Evolutionary conservation across 495 filamentous ascomycete species (phyloP), one percentile per base, ranked within the genome.

Genomic region (Hyaloscypha bicolor): DNA sequence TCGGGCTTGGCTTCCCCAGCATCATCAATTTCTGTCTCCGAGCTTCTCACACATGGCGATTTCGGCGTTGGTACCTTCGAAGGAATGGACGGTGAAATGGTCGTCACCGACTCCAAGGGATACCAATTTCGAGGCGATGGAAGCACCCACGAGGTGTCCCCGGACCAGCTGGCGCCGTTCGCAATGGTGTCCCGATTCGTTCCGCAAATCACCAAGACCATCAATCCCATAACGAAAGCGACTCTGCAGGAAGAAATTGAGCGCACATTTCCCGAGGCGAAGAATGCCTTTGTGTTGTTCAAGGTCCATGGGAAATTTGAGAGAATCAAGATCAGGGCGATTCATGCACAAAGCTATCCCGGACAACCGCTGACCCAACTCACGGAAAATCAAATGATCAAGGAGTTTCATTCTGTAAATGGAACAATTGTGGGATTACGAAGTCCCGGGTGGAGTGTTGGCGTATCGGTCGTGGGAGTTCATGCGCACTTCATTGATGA

Each of bases 61-160:
- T 80, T 82, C 71, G 83, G 84, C 29, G 77, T 85, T 0, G 84
- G 84, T 21, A 85, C 84, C n/a, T 80, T 85, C 63, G 66, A 68
- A 12, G 62, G 71, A 65, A 80, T 86, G 70, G 76, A 77, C 55
- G 83, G 83, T 70, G 84, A 85, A 71, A 80, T 85, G 72, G 78
- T 85, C 35, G 73, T 84, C n/a, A 67, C 85, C 16, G 80, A 84
- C 64, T 75, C 76, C 62, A 68, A 71, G 11, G 74, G 78, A 32
- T 85, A 83, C 70, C 83, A 85, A 72, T 79, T 80, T 73, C 78
- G 76, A 31, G 67, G 73, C 25, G 77, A 79, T 42, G 81, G 81
- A 19, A 69, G 70, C 32, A 70, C 79, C 29, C 67, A 69, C 0
- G 69, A 67, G 55, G 71, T 79, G 31, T 66, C 71, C 45, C 33